Evolutionary conservation across 257 asterid genomes (phyloP), one percentile per base, ranked within the genome.

Genomic region (Oldenlandia corymbosa): DNA sequence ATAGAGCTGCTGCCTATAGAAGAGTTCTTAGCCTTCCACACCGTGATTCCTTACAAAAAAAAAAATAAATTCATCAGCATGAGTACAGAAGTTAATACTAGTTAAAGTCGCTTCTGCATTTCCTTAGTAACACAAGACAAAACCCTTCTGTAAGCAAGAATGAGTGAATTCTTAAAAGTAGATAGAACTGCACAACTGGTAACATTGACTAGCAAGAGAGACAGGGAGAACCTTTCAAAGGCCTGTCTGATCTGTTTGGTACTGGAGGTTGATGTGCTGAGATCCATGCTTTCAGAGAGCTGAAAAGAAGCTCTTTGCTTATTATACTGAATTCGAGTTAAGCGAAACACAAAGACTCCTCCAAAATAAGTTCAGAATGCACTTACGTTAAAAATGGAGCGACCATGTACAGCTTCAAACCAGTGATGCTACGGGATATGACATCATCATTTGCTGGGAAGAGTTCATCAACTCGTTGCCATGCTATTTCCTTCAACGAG

Each of bases 321-420:
- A 13, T 52, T 51, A 50, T 47, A n/a, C 52, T 59, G 23, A 56
- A 31, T 45, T 0, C 23, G 26, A 48, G 45, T 27, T 13, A 42
- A 46, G 18, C 17, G 1, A 43, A 50, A 28, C 28, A 58, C 23
- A 23, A 49, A 18, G 47, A 37, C 24, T 45, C 46, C 36, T n/a
- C 56, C 12, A 76, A 51, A 47, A 42, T 7, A 68, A 71, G 47
- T 71, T 54, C 54, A 24, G 20, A 59, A 47, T 24, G 62, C 50
- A 79, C 93, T 82, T 78, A 86, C 96, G 70, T 69, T 55, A 88
- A 62, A 79, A 88, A 88, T 3, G 95, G 96, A 75, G 95, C 91
- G 59, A 88, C 96, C 96, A 88, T 88, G 74, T 88, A 88, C 55
- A 88, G 92, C 87, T 86, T 88, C 71, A 86, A 83, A 58, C 95